Evolutionary conservation across 306 rosid genomes (phyloP).

Genomic region (Parietaria judaica): DNA sequence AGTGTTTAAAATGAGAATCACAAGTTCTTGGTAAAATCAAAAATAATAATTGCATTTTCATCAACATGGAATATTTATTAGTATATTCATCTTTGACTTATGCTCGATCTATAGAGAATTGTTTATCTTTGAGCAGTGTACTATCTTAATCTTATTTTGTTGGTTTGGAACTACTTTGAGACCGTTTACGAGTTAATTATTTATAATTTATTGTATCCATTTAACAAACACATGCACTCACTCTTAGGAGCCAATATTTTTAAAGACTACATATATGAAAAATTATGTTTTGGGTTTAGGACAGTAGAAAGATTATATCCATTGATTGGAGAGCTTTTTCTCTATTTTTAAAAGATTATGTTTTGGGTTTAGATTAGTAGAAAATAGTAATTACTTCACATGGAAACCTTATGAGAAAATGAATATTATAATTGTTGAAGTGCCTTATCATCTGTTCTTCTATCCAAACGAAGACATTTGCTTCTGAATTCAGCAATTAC

Average conservation of each 20-base stretch:
- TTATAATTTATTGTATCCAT: too few species aligned
- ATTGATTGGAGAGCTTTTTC: too few species aligned
- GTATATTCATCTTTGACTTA: neutral
- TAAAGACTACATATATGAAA: too few species aligned
- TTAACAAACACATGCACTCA: too few species aligned
- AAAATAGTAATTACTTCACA: neutral
- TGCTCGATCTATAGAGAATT: neutral
- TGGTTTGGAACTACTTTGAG: too few species aligned
- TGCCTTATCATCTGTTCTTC: neutral
- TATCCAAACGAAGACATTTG: slow-evolving; percentile 9
- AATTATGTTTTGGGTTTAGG: too few species aligned
- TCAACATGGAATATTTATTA: neutral
- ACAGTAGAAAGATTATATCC: too few species aligned
- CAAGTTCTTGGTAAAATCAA: neutral
- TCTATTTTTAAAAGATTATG: neutral
- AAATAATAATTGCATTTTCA: neutral
- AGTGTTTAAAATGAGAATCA: neutral
- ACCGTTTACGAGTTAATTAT: too few species aligned
- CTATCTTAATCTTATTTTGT: too few species aligned
- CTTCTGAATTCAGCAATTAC: slow-evolving; percentile 9
- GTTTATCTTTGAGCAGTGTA: neutral
- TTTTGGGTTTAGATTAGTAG: neutral
- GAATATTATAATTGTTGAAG: neutral
- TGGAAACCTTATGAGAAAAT: neutral
- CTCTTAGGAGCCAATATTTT: too few species aligned